These are phyloP conservation scores for Lachnellula suecica DNA, from an alignment of 2,329 filamentous ascomycete genomes.

Conservation along the genomic window DNA sequence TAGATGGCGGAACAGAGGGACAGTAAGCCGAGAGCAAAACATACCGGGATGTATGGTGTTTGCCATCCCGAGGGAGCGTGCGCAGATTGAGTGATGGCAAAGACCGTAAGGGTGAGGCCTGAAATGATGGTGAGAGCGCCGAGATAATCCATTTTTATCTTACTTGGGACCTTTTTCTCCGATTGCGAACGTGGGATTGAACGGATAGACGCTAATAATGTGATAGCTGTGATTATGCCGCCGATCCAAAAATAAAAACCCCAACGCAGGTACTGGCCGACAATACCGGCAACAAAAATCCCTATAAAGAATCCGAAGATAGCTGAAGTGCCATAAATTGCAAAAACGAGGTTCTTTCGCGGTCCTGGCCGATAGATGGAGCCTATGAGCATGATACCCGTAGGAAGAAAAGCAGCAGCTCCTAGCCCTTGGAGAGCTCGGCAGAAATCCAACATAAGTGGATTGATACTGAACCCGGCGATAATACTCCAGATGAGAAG, in stretches of 20 bases:
- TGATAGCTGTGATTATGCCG: conserved; percentile 48
- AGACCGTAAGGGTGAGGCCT: conserved; percentile 69
- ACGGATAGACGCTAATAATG: conserved; percentile 43
- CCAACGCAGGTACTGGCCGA: conserved; percentile 59
- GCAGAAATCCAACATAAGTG: conserved; percentile 70
- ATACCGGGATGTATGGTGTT: conserved; percentile 70
- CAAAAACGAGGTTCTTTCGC: conserved; percentile 64
- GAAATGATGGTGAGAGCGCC: conserved; percentile 60
- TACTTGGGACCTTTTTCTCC: conserved; percentile 32
- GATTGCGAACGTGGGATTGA: conserved; percentile 50
- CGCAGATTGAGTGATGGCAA: conserved; percentile 71
- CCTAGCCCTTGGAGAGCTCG: conserved; percentile 75
- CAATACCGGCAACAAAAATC: conserved; percentile 63
- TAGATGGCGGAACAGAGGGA: conserved; percentile 63
- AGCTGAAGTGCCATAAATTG: conserved; percentile 55
- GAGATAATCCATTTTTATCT: conserved; percentile 67
- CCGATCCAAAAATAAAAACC: conserved; percentile 70
- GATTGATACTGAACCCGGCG: conserved; percentile 66
- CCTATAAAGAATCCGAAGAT: conserved; percentile 57
- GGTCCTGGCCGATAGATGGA: conserved; percentile 66
- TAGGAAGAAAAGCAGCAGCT: conserved; percentile 69
- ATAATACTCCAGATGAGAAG: conserved; percentile 68
- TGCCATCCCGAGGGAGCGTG: conserved; percentile 68
- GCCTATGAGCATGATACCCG: conserved; percentile 65
- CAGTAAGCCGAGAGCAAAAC: conserved; percentile 61